Conservation (phyloP, 148 eudicot species). For the Rhododendron ovatum region DNA sequence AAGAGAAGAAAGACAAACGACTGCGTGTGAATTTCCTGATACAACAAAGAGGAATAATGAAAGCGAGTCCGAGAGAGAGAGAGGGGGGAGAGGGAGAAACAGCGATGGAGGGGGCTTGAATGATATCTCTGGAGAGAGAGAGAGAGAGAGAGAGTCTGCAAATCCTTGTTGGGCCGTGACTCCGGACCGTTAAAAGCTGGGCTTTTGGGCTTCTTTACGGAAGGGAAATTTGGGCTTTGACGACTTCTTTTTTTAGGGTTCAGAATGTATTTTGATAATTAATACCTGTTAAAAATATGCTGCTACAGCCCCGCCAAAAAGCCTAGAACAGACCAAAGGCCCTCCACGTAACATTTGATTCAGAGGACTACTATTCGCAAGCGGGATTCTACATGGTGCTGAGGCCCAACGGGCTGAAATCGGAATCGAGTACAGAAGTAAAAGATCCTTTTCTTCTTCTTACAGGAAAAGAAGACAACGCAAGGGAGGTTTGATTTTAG, state of each 20-base stretch:
- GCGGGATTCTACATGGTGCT: too few species aligned
- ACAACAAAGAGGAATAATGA: background rate
- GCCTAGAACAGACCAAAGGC: too few species aligned
- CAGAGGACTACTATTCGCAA: too few species aligned
- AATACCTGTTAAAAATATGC: accelerated
- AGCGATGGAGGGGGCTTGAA: background rate
- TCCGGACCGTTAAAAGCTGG: background rate
- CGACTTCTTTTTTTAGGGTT: too few species aligned
- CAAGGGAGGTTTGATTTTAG: too few species aligned
- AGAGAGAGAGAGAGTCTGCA: background rate
- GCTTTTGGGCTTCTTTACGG: background rate
- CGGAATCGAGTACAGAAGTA: too few species aligned
- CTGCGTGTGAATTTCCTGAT: background rate
- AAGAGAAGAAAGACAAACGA: background rate
- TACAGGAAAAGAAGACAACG: too few species aligned
- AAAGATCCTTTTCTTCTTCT: too few species aligned
- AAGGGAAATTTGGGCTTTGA: background rate
- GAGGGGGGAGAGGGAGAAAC: background rate
- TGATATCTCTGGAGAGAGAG: background rate
- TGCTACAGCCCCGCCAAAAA: too few species aligned
- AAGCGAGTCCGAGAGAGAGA: background rate
- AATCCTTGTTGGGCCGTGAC: background rate
- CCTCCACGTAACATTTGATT: too few species aligned
- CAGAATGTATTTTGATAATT: too few species aligned
- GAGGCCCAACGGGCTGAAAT: too few species aligned